Evolutionary conservation across 2,329 filamentous ascomycete genomes (phyloP).

Genomic region (Stylonectria norvegica): DNA sequence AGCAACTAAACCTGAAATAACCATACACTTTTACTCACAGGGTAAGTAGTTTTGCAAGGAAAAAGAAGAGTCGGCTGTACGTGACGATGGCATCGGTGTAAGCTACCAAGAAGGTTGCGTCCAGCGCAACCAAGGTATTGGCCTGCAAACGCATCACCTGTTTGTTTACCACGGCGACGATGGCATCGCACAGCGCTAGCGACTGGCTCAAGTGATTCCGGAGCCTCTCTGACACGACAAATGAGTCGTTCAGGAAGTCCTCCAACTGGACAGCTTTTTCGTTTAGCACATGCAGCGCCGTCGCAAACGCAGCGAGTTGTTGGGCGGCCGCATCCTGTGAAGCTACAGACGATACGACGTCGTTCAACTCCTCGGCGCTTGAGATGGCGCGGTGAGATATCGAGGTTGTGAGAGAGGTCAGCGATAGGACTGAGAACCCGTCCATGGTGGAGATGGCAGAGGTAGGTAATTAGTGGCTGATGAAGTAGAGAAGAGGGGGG

Average conservation of each 20-base stretch:
- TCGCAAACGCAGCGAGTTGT: slow-evolving; percentile 21
- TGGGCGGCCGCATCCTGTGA: slow-evolving; percentile 10
- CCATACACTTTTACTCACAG: slow-evolving; percentile 26
- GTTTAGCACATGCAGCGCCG: slow-evolving; percentile 26
- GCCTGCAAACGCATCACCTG: slow-evolving; percentile 33
- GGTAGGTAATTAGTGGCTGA: no score
- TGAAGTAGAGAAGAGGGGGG: no score
- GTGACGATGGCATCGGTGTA: slow-evolving; percentile 24
- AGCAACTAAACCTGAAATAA: no score
- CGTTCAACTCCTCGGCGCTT: slow-evolving; percentile 29
- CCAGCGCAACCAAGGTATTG: slow-evolving; percentile 20
- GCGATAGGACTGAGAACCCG: slow-evolving; percentile 34
- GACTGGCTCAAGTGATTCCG: slow-evolving; percentile 28
- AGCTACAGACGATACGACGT: slow-evolving; percentile 19
- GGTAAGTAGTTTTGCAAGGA: slow-evolving; percentile 19
- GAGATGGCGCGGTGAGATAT: slow-evolving; percentile 31
- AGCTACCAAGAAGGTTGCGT: slow-evolving; percentile 24
- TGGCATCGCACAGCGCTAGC: slow-evolving; percentile 29
- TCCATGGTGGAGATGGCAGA: slow-evolving; percentile 28
- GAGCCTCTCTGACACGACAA: slow-evolving; percentile 28
- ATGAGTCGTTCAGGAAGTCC: slow-evolving; percentile 20
- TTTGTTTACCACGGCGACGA: slow-evolving; percentile 31
- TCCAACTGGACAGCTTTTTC: slow-evolving; percentile 25
- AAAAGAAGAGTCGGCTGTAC: slow-evolving; percentile 25
- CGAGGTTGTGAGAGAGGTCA: slow-evolving; percentile 29